These are phyloP conservation scores for Rhizopogon rudus DNA, from an alignment of 768 basidiomycete species.

Conservation along the genomic window DNA sequence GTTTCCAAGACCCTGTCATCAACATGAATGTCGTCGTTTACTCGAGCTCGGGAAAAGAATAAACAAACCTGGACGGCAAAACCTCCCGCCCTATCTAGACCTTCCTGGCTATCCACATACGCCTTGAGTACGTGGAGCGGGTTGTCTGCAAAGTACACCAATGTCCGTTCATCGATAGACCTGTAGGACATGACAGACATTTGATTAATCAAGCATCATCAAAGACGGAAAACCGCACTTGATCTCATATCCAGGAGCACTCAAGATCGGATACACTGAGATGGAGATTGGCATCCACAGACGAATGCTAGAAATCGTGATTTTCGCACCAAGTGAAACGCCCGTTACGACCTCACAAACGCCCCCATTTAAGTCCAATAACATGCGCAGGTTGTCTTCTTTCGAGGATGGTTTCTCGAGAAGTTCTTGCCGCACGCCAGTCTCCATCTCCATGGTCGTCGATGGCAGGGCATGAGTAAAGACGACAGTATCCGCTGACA, in stretches of 20 bases:
- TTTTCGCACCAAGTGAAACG: slow-evolving; percentile 66
- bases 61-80: slow-evolving; percentile 87
- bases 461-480: slow-evolving; percentile 67
- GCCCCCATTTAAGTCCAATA: slow-evolving; percentile 80
- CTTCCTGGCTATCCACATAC: slow-evolving; percentile 84
- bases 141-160: slow-evolving; percentile 74
- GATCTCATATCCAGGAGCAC: slow-evolving; percentile 70
- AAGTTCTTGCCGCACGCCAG: slow-evolving; percentile 56
- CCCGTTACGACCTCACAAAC: slow-evolving; percentile 94
- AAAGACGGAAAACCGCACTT: slow-evolving; percentile 37
- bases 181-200: slow-evolving; percentile 29
- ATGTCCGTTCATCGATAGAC: slow-evolving; percentile 76
- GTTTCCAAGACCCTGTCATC: slow-evolving; percentile 68
- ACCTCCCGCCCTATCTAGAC: slow-evolving; percentile 85
- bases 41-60: slow-evolving; percentile 7
- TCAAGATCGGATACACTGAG: slow-evolving; percentile 68
- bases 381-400: slow-evolving; percentile 81
- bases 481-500: slow-evolving; percentile 91
- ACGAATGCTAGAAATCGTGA: background rate
- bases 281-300: background rate
- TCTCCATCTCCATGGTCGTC: slow-evolving; percentile 41
- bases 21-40: background rate
- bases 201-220: background rate
- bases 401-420: slow-evolving; percentile 85
- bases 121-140: slow-evolving; percentile 56